Conservation (phyloP, 495 filamentous ascomycete genomes). For the Xylaria scruposa region DNA sequence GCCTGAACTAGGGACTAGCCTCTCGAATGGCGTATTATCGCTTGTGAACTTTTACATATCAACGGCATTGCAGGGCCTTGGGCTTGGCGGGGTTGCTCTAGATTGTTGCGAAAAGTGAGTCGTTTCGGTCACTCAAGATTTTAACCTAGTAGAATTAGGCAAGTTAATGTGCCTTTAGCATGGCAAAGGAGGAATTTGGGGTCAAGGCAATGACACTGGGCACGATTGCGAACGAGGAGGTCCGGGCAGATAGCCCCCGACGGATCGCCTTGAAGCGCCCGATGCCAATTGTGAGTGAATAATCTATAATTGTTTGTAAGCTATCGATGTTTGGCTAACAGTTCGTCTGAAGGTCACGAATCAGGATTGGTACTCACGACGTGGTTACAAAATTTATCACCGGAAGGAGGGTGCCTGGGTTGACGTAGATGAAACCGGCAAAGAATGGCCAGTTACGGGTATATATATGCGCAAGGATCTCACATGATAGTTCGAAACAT, state of each 20-base stretch:
- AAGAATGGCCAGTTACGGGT: conserved; percentile 9
- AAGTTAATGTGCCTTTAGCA: conserved; percentile 5
- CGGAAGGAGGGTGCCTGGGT: conserved; percentile 2
- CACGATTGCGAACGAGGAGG: conserved; percentile 20
- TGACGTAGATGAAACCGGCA: conserved; percentile 18
- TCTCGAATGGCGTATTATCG: conserved; percentile 27
- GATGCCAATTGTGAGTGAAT: conserved; percentile 1
- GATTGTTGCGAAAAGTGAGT: conserved; percentile 17
- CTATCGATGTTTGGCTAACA: not conserved
- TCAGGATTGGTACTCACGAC: conserved; percentile 25
- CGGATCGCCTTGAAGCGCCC: conserved; percentile 19
- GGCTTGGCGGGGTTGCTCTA: conserved; percentile 21
- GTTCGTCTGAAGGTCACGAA: conserved; percentile 1
- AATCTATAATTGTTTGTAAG: not conserved
- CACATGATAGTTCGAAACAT: not conserved
- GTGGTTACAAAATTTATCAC: conserved; percentile 17
- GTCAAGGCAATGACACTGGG: conserved; percentile 23
- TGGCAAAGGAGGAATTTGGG: conserved; percentile 25
- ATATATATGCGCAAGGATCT: conserved; percentile 25
- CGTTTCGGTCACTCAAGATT: not conserved
- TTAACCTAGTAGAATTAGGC: not conserved
- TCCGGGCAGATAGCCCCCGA: conserved; percentile 15
- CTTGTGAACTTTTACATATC: conserved; percentile 44
- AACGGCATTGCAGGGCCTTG: conserved; percentile 13
- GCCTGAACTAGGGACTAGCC: conserved; percentile 23